These are phyloP conservation scores for Ogataea minuta DNA, from an alignment of 805 yeast species.

Conservation along the genomic window DNA sequence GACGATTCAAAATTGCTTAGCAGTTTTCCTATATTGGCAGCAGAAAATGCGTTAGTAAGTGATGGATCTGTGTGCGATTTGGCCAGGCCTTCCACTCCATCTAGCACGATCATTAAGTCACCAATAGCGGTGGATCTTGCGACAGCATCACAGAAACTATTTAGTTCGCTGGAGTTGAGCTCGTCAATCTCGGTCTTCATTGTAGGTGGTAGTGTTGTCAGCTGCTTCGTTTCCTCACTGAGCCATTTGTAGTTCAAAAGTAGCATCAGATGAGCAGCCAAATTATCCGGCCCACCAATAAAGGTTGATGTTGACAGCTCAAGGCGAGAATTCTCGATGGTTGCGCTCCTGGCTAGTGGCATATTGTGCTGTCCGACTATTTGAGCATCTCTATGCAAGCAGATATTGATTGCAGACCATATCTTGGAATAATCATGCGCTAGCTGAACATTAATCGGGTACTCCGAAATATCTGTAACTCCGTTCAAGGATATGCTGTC, in stretches of 20 bases:
- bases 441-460: constrained; percentile 19
- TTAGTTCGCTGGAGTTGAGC: constrained; percentile 33
- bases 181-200: constrained; percentile 33
- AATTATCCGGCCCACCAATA: constrained; percentile 5
- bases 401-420: constrained; percentile 24
- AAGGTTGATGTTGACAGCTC: constrained; percentile 2
- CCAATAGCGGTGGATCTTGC: constrained; percentile 56
- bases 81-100: constrained; percentile 55
- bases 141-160: constrained; percentile 45
- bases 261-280: constrained; percentile 37
- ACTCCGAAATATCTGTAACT: constrained; percentile 12
- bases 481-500: constrained; percentile 20
- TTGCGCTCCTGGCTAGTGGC: not conserved
- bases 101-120: constrained; percentile 62
- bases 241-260: constrained; percentile 56
- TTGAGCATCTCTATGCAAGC: constrained; percentile 15
- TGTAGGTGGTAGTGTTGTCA: constrained; percentile 20
- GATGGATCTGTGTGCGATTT: constrained; percentile 47
- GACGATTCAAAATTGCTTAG: constrained; percentile 53
- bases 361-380: constrained; percentile 9
- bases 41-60: constrained; percentile 62
- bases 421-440: constrained; percentile 21
- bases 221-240: constrained; percentile 38
- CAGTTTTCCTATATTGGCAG: constrained; percentile 56
- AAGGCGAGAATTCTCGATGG: constrained; percentile 9